Percentiles rank a stretch among this genome's conserved stretches.
Conservation (phyloP, 495 filamentous ascomycete genomes). For the Pyronema omphalodes region DNA sequence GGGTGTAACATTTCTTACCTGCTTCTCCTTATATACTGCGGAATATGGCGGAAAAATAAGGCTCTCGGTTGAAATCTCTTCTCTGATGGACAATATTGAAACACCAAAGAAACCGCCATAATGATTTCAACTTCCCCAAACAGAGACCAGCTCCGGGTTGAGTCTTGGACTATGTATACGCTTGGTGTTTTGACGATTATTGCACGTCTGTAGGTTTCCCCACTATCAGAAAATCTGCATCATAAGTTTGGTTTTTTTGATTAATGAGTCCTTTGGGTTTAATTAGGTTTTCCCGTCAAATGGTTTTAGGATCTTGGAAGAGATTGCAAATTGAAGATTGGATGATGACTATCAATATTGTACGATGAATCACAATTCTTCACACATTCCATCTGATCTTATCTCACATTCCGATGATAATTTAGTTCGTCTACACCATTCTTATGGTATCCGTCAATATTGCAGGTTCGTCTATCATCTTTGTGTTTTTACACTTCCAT, state of each 20-base stretch:
- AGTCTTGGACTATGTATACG: slow-evolving; percentile 33
- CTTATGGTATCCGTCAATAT: slow-evolving; percentile 39
- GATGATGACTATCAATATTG: slow-evolving; percentile 37
- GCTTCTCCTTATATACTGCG: too few relatives aligned
- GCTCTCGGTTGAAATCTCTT: too few relatives aligned
- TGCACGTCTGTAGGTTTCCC: slow-evolving; percentile 27
- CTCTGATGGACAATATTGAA: background rate
- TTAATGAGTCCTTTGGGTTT: too few relatives aligned
- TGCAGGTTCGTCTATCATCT: slow-evolving; percentile 16
- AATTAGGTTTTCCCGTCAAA: slow-evolving; percentile 25
- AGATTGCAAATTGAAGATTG: slow-evolving; percentile 39
- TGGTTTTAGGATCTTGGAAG: slow-evolving; percentile 30
- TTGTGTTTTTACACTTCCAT: background rate
- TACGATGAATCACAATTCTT: slow-evolving; percentile 19
- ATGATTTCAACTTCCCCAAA: slow-evolving; percentile 8
- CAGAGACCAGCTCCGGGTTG: slow-evolving; percentile 29
- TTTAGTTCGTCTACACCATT: slow-evolving; percentile 34
- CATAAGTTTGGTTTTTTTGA: too few relatives aligned
- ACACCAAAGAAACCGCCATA: background rate
- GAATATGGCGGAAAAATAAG: too few relatives aligned
- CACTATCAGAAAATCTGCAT: background rate
- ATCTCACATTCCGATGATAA: background rate
- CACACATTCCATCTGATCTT: background rate
- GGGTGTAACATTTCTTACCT: too few relatives aligned
- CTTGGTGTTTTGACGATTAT: slow-evolving; percentile 27